Base-by-base conservation (phyloP, 2,329 filamentous ascomycete species). In the Plectosphaerella sp. region DNA sequence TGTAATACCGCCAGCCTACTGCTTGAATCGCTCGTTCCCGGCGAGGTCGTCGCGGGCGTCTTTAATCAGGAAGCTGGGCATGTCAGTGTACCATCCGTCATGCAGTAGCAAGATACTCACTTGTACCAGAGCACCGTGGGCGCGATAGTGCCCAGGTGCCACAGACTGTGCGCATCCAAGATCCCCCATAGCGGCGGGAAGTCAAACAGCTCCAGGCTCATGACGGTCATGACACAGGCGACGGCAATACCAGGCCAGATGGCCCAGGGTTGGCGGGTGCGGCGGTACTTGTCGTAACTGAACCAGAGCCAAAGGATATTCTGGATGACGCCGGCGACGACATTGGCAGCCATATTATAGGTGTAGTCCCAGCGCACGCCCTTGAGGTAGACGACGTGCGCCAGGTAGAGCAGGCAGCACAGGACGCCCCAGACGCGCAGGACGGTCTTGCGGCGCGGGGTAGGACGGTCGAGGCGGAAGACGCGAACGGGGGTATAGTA, bases 281-380 rank as follows among this genome's bases (percentile, higher is more conserved):
- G 83, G 57, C 78, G 76, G 71, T 93, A 97, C 60, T 86, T 81
- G 58, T 75, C 73, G 60, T 88, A 82, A 66, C 88, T 92, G 71
- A 96, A 97, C 69, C 82, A 88, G 43, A 79, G 89, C 94, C 94
- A 97, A 53, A 97, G 72, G 4, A 86, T 49, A 62, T 97, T 96
- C 65, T 91, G 87, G 5, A 92, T 68, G 41, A 91, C 75, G 4
- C 94, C 94, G 11, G 88, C 82, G 3, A 80, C 83, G 18, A 99
- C 89, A 63, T 97, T 99, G 49, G 92, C 94, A 2, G 88, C 84
- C 91, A 99, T 97, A 67, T 99, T 99, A 73, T 99, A 99, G 5
- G 87, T 88, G 68, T 99, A 99, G 69, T 97, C 89, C 89, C 94
- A 99, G 16, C 79, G 76, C 76, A 92, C 89, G 60, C 91, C 83